phyloP scores from a whole-genome alignment of 208 protist species.

The Trypanosoma cruzi region DNA sequence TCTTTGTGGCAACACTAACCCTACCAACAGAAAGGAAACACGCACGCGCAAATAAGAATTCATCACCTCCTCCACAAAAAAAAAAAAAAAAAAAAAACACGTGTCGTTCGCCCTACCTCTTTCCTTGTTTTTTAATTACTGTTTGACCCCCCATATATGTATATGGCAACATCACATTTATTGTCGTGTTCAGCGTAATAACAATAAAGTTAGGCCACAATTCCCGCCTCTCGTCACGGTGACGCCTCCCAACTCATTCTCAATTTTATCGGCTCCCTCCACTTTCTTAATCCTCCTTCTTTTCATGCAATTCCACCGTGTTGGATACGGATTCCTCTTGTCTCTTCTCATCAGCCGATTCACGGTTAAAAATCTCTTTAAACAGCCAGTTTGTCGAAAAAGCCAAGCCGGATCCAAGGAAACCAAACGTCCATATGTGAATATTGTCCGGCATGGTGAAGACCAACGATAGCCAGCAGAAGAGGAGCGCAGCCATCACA shows the following conservation, averaged over 20 bases:
- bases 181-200: not conserved
- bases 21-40: too few species aligned
- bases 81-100: too few species aligned
- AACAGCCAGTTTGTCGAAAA: constrained; percentile 91
- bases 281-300: constrained; percentile 22
- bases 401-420: constrained; percentile 74
- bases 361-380: constrained; percentile 70
- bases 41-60: too few species aligned
- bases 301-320: constrained; percentile 12
- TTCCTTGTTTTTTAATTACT: not conserved
- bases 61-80: too few species aligned
- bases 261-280: not conserved
- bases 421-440: constrained; percentile 89
- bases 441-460: constrained; percentile 73
- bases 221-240: not conserved
- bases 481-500: constrained; percentile 72
- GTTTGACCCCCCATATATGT: not conserved
- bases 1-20: too few species aligned
- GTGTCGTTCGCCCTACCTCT: too few species aligned
- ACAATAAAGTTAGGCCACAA: not conserved
- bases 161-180: not conserved
- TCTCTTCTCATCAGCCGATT: constrained; percentile 57
- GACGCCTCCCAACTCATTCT: not conserved
- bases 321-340: constrained; percentile 26
- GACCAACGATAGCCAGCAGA: constrained; percentile 78